These are phyloP conservation scores for Colletotrichum gigasporum DNA, from an alignment of 2,329 filamentous ascomycete genomes.

Conservation along the genomic window DNA sequence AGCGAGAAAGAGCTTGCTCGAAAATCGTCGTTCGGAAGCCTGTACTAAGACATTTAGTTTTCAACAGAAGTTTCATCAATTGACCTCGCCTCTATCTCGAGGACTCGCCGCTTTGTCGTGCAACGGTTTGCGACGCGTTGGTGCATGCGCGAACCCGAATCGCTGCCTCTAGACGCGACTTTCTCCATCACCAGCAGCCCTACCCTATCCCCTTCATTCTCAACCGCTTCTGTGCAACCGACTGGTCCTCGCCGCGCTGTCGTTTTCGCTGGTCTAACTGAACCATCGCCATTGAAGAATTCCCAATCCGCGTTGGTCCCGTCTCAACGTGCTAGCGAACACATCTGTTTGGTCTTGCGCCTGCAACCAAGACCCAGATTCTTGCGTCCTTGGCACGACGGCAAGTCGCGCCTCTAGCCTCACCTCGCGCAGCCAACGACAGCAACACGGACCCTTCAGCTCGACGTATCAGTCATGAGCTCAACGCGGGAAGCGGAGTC, in stretches of 20 bases:
- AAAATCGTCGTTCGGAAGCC: neutral
- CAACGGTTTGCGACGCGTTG: constrained; percentile 16
- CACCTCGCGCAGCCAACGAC: neutral
- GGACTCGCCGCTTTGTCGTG: constrained; percentile 9
- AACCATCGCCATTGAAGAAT: no score
- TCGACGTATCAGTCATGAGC: constrained; percentile 1
- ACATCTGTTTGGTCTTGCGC: no score
- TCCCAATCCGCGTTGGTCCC: no score
- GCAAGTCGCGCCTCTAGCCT: neutral
- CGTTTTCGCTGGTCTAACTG: no score
- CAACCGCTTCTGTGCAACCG: no score
- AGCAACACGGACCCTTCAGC: neutral
- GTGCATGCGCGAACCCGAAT: constrained; percentile 18
- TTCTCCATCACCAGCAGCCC: neutral
- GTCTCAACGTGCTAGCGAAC: no score
- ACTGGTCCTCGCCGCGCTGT: no score
- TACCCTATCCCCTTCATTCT: neutral
- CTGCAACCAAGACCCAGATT: no score
- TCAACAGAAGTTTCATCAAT: constrained; percentile 16
- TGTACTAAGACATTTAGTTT: constrained; percentile 22
- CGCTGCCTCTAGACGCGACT: neutral
- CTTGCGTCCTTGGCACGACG: neutral
- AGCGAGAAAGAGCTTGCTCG: neutral
- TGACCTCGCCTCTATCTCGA: constrained; percentile 9
- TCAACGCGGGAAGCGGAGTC: constrained; percentile 17